Evolutionary conservation across 2,329 filamentous ascomycete genomes (phyloP).

Genomic region (Sarocladiaceae sp.): DNA sequence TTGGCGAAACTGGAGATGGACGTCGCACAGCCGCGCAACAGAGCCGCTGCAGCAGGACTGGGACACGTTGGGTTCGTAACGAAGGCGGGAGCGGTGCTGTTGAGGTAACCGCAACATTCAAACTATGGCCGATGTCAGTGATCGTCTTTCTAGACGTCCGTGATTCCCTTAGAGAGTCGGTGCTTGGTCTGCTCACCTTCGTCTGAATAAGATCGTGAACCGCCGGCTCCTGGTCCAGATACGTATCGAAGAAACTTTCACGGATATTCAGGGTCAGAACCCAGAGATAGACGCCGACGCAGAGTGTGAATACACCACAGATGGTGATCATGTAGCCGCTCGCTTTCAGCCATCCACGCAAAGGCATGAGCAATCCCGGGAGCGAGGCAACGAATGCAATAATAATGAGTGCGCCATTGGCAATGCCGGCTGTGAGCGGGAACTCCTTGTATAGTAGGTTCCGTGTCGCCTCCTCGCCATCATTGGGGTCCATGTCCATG

Average conservation of each 20-base stretch:
- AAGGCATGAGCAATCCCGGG: conserved; percentile 63
- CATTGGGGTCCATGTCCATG: conserved; percentile 33
- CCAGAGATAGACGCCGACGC: conserved; percentile 64
- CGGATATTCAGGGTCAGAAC: conserved; percentile 65
- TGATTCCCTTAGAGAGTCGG: too few relatives aligned
- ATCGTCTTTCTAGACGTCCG: too few relatives aligned
- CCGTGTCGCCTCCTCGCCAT: conserved; percentile 43
- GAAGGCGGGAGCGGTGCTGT: conserved; percentile 66
- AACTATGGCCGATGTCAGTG: conserved; percentile 48
- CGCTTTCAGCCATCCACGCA: conserved; percentile 63
- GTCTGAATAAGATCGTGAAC: conserved; percentile 66
- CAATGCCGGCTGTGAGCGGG: conserved; percentile 59
- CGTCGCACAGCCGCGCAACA: conserved; percentile 62
- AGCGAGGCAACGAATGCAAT: conserved; percentile 62
- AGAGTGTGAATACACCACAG: conserved; percentile 57
- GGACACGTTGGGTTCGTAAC: conserved; percentile 62
- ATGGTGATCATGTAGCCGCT: conserved; percentile 59
- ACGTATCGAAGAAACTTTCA: conserved; percentile 54
- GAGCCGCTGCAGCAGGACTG: conserved; percentile 62
- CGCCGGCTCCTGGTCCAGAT: conserved; percentile 46
- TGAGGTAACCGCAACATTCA: conserved; percentile 73
- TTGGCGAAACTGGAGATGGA: conserved; percentile 65
- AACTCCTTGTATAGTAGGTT: conserved; percentile 48
- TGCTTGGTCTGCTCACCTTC: conserved; percentile 47
- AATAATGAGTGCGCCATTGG: conserved; percentile 67